Conservation (phyloP, 345 rosid genomes). For the Camelina sativa region DNA sequence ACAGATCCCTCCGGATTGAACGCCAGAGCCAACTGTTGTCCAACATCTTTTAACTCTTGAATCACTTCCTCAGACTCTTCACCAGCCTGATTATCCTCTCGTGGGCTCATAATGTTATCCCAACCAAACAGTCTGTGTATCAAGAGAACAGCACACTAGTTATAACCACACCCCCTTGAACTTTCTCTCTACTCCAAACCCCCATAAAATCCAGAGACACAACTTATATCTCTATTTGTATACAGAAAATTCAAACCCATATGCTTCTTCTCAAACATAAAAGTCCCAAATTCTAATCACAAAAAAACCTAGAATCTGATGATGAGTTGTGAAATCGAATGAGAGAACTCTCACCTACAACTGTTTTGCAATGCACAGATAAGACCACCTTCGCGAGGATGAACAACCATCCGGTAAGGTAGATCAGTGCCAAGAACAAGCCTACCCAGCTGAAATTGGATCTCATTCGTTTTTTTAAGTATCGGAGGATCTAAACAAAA, state of each 20-base stretch:
- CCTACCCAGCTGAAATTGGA: too few species aligned
- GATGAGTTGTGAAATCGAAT: too few species aligned
- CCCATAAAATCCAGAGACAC: background rate
- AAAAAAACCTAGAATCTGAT: too few species aligned
- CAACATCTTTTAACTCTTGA: conserved; percentile 59
- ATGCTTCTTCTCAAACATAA: background rate
- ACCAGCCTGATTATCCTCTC: conserved; percentile 50
- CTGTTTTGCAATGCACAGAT: too few species aligned
- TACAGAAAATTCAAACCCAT: conserved; percentile 20
- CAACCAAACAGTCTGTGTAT: conserved; percentile 72
- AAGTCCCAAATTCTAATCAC: too few species aligned
- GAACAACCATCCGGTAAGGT: too few species aligned
- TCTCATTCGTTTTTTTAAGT: too few species aligned
- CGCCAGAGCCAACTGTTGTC: conserved; percentile 74
- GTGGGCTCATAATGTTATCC: conserved; percentile 51
- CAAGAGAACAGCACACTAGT: conserved; percentile 11
- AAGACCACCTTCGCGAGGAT: too few species aligned
- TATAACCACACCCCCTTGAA: conserved; percentile 3
- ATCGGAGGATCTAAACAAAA: too few species aligned
- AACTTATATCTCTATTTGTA: background rate
- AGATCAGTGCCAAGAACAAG: too few species aligned
- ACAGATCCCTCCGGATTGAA: conserved; percentile 71
- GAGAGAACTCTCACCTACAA: too few species aligned
- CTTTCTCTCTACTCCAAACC: conserved; percentile 9
- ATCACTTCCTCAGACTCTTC: conserved; percentile 63